These are phyloP conservation scores for Angomonas deanei DNA, from an alignment of 208 protist genomes.

Conservation along the genomic window DNA sequence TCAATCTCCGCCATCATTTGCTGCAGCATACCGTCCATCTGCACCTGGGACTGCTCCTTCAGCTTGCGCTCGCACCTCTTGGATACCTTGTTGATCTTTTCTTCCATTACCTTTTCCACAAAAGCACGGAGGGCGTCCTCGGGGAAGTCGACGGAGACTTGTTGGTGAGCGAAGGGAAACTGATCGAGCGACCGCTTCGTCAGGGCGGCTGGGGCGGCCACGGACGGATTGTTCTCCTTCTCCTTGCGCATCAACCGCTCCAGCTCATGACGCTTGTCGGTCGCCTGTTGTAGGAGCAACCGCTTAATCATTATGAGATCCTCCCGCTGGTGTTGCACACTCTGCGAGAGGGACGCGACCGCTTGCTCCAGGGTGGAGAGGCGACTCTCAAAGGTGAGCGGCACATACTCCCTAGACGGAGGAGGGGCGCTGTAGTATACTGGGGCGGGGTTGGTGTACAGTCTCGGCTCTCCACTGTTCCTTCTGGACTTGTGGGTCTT, in stretches of 20 bases:
- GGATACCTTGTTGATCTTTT: conserved; percentile 48
- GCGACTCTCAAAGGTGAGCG: conserved; percentile 34
- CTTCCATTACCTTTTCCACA: conserved; percentile 57
- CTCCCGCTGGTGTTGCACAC: conserved; percentile 76
- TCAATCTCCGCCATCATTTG: conserved; percentile 35
- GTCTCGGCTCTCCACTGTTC: not conserved
- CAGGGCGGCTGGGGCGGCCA: conserved; percentile 3
- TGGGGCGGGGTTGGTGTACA: not conserved
- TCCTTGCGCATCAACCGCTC: conserved; percentile 28
- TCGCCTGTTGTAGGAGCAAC: conserved; percentile 76
- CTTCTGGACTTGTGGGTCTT: not conserved
- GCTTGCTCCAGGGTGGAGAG: conserved; percentile 60
- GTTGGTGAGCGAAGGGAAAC: conserved; percentile 37
- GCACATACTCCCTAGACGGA: not conserved
- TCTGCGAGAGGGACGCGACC: conserved; percentile 68
- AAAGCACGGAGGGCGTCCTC: conserved; percentile 64
- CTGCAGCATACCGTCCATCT: conserved; percentile 63
- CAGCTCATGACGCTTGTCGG: conserved; percentile 47
- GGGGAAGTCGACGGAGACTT: conserved; percentile 72
- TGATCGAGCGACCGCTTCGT: not conserved
- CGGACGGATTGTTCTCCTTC: conserved; percentile 1
- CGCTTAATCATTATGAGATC: conserved; percentile 82
- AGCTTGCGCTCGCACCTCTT: conserved; percentile 51
- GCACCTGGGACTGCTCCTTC: conserved; percentile 58
- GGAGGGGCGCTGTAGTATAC: not conserved